These are phyloP conservation scores for Starmerella sp. DNA, from an alignment of 805 yeast species.

Conservation along the genomic window DNA sequence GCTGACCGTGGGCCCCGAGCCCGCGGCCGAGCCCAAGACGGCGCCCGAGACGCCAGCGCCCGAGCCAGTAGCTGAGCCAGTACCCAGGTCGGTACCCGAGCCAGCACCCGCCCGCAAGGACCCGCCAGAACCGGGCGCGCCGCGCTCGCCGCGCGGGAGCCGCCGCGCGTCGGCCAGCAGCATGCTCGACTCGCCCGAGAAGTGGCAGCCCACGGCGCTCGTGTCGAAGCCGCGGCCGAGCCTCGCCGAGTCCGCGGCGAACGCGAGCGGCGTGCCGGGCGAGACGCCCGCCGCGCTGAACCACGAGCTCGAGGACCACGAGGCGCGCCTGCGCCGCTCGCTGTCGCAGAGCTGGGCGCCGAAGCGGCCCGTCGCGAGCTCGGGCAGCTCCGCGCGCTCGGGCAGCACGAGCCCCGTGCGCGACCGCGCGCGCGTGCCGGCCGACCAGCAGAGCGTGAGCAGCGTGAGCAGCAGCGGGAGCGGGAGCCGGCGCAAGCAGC, in stretches of 20 bases:
- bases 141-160: not conserved
- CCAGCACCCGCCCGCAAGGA: not conserved
- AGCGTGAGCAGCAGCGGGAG: not conserved
- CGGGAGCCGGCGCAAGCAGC: slow-evolving; percentile 2
- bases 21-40: too few relatives aligned
- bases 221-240: not conserved
- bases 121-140: not conserved
- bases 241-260: not conserved
- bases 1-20: too few relatives aligned
- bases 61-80: too few relatives aligned
- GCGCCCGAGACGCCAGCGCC: too few relatives aligned
- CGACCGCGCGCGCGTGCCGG: not conserved
- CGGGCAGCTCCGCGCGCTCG: not conserved
- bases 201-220: not conserved
- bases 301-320: slow-evolving; percentile 1
- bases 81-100: too few relatives aligned
- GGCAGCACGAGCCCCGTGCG: not conserved
- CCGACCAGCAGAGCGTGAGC: not conserved
- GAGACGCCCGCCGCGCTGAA: not conserved
- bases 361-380: not conserved
- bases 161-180: too few relatives aligned
- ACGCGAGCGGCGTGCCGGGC: not conserved
- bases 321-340: not conserved
- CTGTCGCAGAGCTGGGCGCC: not conserved
- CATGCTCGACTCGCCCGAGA: not conserved